Evolutionary conservation across 2,329 filamentous ascomycete species (phyloP), one percentile per base, ranked within the genome.

Genomic region (Ascochyta viciae-villosae): DNA sequence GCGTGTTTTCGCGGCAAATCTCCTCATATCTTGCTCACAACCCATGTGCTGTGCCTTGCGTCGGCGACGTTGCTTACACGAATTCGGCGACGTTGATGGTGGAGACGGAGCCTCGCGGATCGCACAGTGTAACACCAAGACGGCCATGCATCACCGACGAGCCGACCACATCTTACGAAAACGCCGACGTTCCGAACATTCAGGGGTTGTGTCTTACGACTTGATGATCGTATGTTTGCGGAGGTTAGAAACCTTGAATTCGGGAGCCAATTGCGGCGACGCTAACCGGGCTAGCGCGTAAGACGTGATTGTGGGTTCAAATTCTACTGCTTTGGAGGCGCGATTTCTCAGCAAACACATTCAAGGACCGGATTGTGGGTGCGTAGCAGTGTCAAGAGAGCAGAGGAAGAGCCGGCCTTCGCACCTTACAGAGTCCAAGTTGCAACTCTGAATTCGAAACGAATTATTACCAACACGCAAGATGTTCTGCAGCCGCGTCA

Each of bases 281-380:
- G 53, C 47, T 56, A 56, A 29, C 5, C 3, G 8, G 26, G n/a
- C 22, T 56, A 56, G 53, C 53, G 53, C 33, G 42, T 48, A 56
- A 47, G 53, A 42, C 35, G 53, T 56, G 53, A 56, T 56, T 38
- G 53, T 40, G 47, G 45, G 52, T 50, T 56, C 43, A 48, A 56
- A 56, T 34, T 51, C 53, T 51, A 56, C 42, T 41, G 47, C 53
- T 50, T 4, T 39, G 19, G 19, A 27, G 47, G 26, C 26, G 38
- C 41, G 38, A 47, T 47, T 56, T 38, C 43, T 51, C 48, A 56
- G 38, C 48, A 51, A 37, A 47, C 26, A 47, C 33, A 39, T 27
- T 39, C 15, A 29, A 35, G 23, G 27, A n/a, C 41, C 41, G 26
- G 37, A 12, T 38, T 29, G 38, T 15, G 26, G 3, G 22, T 39